Percentiles rank a stretch among this genome's conserved stretches.
Conservation (phyloP, 805 yeast genomes). For the Saccharomycopsis guyanensis region DNA sequence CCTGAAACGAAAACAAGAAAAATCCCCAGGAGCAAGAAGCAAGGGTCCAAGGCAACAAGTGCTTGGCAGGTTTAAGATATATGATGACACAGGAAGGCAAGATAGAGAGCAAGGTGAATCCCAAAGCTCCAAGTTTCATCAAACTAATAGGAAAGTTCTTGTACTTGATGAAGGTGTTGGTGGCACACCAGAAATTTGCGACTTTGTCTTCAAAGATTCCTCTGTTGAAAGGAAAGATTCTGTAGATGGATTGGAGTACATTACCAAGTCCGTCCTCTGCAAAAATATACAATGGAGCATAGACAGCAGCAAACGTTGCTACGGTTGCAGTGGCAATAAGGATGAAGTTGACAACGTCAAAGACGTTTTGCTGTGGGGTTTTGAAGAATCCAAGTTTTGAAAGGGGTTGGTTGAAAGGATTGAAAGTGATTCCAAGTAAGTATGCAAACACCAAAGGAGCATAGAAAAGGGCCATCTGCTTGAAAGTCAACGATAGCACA, state of each 20-base stretch:
- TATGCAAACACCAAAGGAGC: conserved; percentile 83
- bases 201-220: conserved; percentile 97
- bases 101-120: conserved; percentile 45
- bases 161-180: conserved; percentile 71
- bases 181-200: conserved; percentile 96
- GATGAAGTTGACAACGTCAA: conserved; percentile 51
- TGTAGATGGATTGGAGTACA: conserved; percentile 45
- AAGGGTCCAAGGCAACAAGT: conserved; percentile 62
- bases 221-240: conserved; percentile 88
- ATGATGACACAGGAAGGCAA: conserved; percentile 48
- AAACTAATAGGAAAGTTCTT: conserved; percentile 47
- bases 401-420: conserved; percentile 22
- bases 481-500: conserved; percentile 71
- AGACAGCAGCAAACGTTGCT: conserved; percentile 39
- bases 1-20: conserved; percentile 87
- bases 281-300: conserved; percentile 52
- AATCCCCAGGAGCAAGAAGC: conserved; percentile 83
- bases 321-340: conserved; percentile 60
- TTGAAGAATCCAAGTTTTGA: conserved; percentile 1
- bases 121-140: conserved; percentile 51
- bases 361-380: conserved; percentile 25
- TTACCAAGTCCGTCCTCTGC: conserved; percentile 30
- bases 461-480: conserved; percentile 93
- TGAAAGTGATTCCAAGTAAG: conserved; percentile 35
- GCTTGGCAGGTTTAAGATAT: conserved; percentile 40